Evolutionary conservation across 148 eudicot genomes (phyloP).

Genomic region (Talinum fruticosum): DNA sequence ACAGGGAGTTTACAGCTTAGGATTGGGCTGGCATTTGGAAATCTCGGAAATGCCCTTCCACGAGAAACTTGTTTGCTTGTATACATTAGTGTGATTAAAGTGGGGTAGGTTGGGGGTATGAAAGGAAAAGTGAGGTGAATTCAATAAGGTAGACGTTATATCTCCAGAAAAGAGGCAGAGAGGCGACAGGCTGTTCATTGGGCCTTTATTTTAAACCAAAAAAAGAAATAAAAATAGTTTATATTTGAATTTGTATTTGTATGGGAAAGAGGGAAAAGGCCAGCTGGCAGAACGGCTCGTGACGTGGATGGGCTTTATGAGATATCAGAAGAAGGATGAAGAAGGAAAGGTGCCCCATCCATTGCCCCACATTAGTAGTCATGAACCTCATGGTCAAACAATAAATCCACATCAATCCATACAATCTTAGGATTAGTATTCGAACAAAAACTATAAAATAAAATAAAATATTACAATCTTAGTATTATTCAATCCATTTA

Average conservation of each 20-base stretch:
- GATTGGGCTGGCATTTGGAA: constrained; percentile 19
- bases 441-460: too few species aligned
- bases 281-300: constrained; percentile 20
- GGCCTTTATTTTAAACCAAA: background rate
- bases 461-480: too few species aligned
- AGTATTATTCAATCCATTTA: too few species aligned
- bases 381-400: too few species aligned
- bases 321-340: background rate
- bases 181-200: constrained; percentile 24
- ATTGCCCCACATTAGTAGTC: too few species aligned
- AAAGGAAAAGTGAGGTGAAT: background rate
- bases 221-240: too few species aligned
- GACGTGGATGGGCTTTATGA: background rate
- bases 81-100: background rate
- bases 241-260: background rate
- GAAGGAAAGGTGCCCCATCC: too few species aligned
- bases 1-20: constrained; percentile 23
- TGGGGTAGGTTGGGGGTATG: background rate
- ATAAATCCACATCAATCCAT: too few species aligned
- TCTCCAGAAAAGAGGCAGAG: background rate
- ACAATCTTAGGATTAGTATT: too few species aligned
- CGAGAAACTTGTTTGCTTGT: too few species aligned
- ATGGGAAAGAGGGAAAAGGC: constrained; percentile 14
- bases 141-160: constrained; percentile 20
- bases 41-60: background rate